phyloP scores from a whole-genome alignment of 495 filamentous ascomycete species.

The Podospora australis region DNA sequence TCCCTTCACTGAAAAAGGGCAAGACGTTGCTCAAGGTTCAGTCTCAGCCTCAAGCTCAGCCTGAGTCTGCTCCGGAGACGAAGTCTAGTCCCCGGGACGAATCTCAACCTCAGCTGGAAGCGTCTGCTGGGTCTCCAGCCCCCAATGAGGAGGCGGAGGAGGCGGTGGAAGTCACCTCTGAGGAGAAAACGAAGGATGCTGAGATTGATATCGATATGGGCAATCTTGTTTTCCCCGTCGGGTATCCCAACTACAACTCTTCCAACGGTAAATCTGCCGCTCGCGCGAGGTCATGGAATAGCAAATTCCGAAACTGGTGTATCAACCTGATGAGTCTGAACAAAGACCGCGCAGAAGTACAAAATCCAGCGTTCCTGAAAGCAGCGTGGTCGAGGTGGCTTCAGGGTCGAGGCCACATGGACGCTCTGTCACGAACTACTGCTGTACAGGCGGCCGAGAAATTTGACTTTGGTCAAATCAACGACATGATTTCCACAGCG shows the following conservation, averaged over 20 bases:
- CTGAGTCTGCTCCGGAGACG: background rate
- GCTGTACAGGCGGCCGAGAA: background rate
- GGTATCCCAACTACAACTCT: background rate
- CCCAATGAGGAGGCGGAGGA: background rate
- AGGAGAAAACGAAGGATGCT: no score
- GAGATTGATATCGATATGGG: no score
- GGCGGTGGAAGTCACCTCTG: background rate
- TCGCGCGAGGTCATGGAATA: constrained; percentile 15
- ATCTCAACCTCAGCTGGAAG: background rate
- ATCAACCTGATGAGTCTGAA: constrained; percentile 15
- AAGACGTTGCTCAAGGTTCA: constrained; percentile 2
- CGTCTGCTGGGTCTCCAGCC: background rate
- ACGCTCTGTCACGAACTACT: background rate
- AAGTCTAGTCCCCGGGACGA: background rate
- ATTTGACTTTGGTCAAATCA: background rate
- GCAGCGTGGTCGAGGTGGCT: constrained; percentile 21
- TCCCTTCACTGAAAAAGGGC: constrained; percentile 11
- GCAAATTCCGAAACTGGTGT: constrained; percentile 14
- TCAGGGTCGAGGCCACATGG: background rate
- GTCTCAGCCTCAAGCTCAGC: background rate
- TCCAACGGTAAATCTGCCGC: no score
- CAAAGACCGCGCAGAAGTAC: constrained; percentile 4
- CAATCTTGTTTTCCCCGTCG: constrained; percentile 9
- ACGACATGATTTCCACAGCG: constrained; percentile 1
- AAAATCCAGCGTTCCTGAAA: constrained; percentile 9